Percentiles rank a stretch among this genome's conserved stretches.
These are phyloP conservation scores for Tillandsia fasciculata DNA, from an alignment of 176 grass and related monocot genomes.

Conservation along the genomic window DNA sequence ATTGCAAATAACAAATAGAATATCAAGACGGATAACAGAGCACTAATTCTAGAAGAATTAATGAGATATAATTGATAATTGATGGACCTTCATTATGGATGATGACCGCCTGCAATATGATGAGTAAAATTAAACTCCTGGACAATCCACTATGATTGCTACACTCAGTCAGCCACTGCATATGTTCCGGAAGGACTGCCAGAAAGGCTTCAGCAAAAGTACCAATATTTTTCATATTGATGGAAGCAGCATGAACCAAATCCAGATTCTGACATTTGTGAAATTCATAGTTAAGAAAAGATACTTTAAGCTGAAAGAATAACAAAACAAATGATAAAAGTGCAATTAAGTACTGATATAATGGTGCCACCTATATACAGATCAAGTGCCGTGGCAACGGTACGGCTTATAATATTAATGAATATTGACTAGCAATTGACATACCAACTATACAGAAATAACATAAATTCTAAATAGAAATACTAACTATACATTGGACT, in stretches of 20 bases:
- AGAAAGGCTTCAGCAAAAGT: conserved; percentile 54
- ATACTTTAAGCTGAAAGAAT: background rate
- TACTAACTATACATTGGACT: too few relatives aligned
- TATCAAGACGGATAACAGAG: background rate
- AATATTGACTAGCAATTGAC: too few relatives aligned
- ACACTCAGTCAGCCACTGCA: conserved; percentile 56
- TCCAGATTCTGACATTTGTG: conserved; percentile 44
- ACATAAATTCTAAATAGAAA: too few relatives aligned
- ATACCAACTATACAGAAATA: too few relatives aligned
- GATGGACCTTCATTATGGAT: conserved; percentile 46
- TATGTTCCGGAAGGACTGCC: conserved; percentile 43
- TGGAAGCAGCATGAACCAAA: conserved; percentile 38
- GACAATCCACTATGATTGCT: conserved; percentile 41
- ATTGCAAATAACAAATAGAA: background rate
- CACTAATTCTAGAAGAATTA: background rate
- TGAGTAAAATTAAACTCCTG: conserved; percentile 58
- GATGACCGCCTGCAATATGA: conserved; percentile 55
- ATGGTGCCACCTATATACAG: too few relatives aligned
- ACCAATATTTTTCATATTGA: conserved; percentile 74
- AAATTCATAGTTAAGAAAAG: conserved; percentile 5
- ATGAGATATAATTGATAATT: background rate
- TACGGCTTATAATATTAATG: too few relatives aligned
- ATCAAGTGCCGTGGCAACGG: too few relatives aligned
- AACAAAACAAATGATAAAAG: too few relatives aligned
- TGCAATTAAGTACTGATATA: too few relatives aligned